These are phyloP conservation scores for Salix suchowensis DNA, from an alignment of 345 rosid species.

Conservation along the genomic window DNA sequence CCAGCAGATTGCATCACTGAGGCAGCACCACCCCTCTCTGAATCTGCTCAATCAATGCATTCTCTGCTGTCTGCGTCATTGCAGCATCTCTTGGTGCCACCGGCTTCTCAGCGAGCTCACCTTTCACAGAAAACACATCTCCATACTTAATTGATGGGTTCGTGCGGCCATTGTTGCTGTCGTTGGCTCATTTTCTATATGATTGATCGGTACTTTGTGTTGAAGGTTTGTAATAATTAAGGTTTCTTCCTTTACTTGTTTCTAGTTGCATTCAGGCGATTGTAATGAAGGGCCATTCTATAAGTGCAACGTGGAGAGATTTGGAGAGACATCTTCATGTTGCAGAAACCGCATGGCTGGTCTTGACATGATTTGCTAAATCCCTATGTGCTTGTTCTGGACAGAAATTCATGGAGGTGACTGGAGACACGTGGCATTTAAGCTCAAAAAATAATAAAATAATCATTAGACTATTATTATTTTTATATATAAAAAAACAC, in stretches of 20 bases:
- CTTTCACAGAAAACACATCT: slow-evolving; percentile 28
- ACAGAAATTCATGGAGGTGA: neutral
- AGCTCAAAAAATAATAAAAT: neutral
- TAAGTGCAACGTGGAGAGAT: slow-evolving; percentile 3
- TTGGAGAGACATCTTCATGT: neutral
- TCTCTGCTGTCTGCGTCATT: slow-evolving; percentile 37
- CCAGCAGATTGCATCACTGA: slow-evolving; percentile 38
- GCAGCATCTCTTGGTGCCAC: slow-evolving; percentile 34
- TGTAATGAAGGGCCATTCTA: neutral
- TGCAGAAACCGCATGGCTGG: neutral
- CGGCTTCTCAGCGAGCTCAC: slow-evolving; percentile 25
- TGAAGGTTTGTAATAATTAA: neutral
- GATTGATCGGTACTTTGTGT: neutral
- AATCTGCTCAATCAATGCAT: slow-evolving; percentile 20
- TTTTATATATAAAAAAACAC: no score
- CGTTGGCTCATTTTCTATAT: slow-evolving; percentile 37
- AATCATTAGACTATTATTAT: no score
- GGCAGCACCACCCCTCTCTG: slow-evolving; percentile 18
- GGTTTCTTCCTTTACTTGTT: neutral
- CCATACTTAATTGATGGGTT: slow-evolving; percentile 32
- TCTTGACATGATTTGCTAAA: neutral
- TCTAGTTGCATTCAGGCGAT: neutral
- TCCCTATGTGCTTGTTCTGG: neutral
- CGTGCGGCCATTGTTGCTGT: slow-evolving; percentile 25
- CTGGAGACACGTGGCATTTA: neutral